Evolutionary conservation across 2,329 filamentous ascomycete species (phyloP), one percentile per base, ranked within the genome.

Genomic region (Ascochyta pisi): DNA sequence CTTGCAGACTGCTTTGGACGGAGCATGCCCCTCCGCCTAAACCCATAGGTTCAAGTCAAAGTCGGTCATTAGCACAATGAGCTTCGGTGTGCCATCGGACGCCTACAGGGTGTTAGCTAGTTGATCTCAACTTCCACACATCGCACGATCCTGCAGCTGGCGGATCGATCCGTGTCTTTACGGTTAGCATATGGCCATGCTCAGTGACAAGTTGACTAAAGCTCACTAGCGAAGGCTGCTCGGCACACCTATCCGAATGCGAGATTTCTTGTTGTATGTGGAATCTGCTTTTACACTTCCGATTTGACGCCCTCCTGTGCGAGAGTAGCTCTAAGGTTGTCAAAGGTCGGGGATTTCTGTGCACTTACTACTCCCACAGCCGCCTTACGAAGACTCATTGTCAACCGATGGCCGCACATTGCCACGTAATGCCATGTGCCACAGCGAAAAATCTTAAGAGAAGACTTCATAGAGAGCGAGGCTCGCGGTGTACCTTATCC

Each of bases 111-210:
- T 40, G 50, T 53, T 52, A 43, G 60, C 57, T 61, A 50, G 58
- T 56, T 58, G 56, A 67, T 68, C 52, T 58, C 50, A 50, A 59
- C 50, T 43, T 61, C 39, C 54, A 53, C 56, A 61, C 51, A 62
- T 59, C 59, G 45, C 44, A 53, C 62, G 57, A 62, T 57, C 50
- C 54, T 62, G 60, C 61, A 60, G 59, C 62, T 45, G 61, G 58
- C 69, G 66, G 66, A 66, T 73, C 66, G 65, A 66, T 67, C 69
- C 70, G 68, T 66, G 63, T 65, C 56, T 65, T 57, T 64, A 63
- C 59, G 55, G 57, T 58, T 60, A 61, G 58, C 58, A 57, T 56
- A 56, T 64, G 39, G 41, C 31, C 54, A 58, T 43, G 54, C 51
- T 50, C 57, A 43, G 57, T 53, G 60, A 63, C 56, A 53, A 48